These are phyloP conservation scores for Pleurotus platypus DNA, from an alignment of 768 basidiomycete genomes.

Conservation along the genomic window DNA sequence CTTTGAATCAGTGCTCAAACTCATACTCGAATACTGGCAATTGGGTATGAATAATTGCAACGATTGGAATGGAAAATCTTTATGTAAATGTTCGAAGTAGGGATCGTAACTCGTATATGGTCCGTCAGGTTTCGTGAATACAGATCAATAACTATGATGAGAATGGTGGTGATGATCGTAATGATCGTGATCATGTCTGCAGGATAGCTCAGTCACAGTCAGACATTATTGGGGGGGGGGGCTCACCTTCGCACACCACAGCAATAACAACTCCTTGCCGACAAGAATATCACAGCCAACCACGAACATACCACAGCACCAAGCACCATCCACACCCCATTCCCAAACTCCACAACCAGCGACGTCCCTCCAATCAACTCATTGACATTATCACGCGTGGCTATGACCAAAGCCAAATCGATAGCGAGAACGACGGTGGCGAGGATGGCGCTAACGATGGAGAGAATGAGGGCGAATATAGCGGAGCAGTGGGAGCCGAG, in stretches of 20 bases:
- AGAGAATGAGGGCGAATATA: slow-evolving; percentile 55
- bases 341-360: slow-evolving; percentile 56
- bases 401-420: slow-evolving; percentile 59
- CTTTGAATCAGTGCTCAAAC: too few relatives aligned
- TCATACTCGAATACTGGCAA: too few relatives aligned
- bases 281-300: slow-evolving; percentile 57
- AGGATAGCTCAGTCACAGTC: neutral
- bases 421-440: slow-evolving; percentile 53
- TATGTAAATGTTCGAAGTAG: too few relatives aligned
- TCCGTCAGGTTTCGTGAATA: neutral
- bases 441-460: slow-evolving; percentile 55
- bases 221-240: neutral
- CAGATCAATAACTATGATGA: slow-evolving; percentile 1
- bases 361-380: slow-evolving; percentile 36
- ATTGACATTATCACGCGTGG: slow-evolving; percentile 31
- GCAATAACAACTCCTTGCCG: slow-evolving; percentile 63
- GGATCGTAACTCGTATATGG: neutral
- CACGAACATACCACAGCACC: slow-evolving; percentile 52
- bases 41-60: too few relatives aligned
- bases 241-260: slow-evolving; percentile 54
- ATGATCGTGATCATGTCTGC: slow-evolving; percentile 7
- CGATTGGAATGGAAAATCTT: too few relatives aligned
- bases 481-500: slow-evolving; percentile 51
- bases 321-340: slow-evolving; percentile 72
- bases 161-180: slow-evolving; percentile 2